Percentiles rank a stretch among this genome's conserved stretches.
These are phyloP conservation scores for Kodamaea fukazawae DNA, from an alignment of 805 yeast species.

Conservation along the genomic window DNA sequence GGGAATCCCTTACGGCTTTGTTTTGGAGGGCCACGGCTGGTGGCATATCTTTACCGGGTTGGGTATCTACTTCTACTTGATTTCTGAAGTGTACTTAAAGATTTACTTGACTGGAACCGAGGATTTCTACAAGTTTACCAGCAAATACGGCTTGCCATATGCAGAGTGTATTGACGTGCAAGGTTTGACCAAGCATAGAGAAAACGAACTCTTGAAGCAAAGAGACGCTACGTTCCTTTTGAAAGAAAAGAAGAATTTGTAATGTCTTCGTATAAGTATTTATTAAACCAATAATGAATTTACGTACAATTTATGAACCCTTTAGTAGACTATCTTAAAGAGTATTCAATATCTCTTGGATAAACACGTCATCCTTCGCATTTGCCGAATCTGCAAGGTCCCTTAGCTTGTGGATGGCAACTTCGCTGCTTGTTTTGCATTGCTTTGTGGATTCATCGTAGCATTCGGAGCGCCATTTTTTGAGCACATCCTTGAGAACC, in stretches of 20 bases:
- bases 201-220: slow-evolving; percentile 16
- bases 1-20: slow-evolving; percentile 83
- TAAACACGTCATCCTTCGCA: slow-evolving; percentile 34
- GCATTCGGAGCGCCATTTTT: slow-evolving; percentile 52
- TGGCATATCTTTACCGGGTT: slow-evolving; percentile 89
- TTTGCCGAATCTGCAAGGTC: slow-evolving; percentile 28
- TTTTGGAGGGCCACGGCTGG: slow-evolving; percentile 95
- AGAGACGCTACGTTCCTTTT: slow-evolving; percentile 7
- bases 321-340: slow-evolving; percentile 26
- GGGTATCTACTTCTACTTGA: slow-evolving; percentile 83
- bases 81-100: slow-evolving; percentile 73
- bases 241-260: slow-evolving; percentile 13
- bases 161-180: slow-evolving; percentile 18
- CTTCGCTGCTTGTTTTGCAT: slow-evolving; percentile 30
- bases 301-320: too few relatives aligned
- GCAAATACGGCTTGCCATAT: slow-evolving; percentile 49
- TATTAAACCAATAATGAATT: too few relatives aligned
- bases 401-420: slow-evolving; percentile 40
- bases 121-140: slow-evolving; percentile 52
- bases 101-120: slow-evolving; percentile 60
- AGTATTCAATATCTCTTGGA: slow-evolving; percentile 44
- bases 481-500: slow-evolving; percentile 45
- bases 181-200: slow-evolving; percentile 22
- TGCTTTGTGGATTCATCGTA: slow-evolving; percentile 22
- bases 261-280: background rate